phyloP scores from a whole-genome alignment of 2,329 filamentous ascomycete genomes.

The Lanzia echinophila region DNA sequence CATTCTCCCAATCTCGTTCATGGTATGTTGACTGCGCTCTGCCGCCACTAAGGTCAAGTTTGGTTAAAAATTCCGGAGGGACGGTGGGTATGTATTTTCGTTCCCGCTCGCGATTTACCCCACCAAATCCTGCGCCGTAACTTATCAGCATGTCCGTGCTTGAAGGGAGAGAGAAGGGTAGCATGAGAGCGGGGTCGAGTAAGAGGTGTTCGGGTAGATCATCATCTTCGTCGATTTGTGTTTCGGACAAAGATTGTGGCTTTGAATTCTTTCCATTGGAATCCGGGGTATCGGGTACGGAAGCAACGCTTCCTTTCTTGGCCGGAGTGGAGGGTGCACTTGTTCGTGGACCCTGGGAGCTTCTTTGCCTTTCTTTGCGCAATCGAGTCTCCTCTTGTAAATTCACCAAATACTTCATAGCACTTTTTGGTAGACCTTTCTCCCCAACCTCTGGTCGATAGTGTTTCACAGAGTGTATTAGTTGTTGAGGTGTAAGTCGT shows the following conservation, averaged over 20 bases:
- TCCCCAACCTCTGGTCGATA: conserved; percentile 95
- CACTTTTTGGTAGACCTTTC: conserved; percentile 81
- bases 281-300: conserved; percentile 36
- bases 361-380: conserved; percentile 48
- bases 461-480: conserved; percentile 86
- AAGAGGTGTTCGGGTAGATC: conserved; percentile 70
- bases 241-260: conserved; percentile 20
- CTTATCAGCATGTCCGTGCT: conserved; percentile 96
- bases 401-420: conserved; percentile 76
- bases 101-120: conserved; percentile 83
- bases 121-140: conserved; percentile 91
- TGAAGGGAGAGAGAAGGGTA: conserved; percentile 91
- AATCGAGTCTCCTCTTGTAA: conserved; percentile 68
- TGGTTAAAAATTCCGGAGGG: conserved; percentile 85
- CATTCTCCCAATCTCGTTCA: conserved; percentile 62
- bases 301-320: conserved; percentile 36
- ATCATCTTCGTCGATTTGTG: conserved; percentile 46
- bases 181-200: conserved; percentile 81
- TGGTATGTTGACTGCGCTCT: conserved; percentile 50
- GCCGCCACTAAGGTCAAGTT: conserved; percentile 57
- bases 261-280: conserved; percentile 34
- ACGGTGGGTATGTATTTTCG: conserved; percentile 94
- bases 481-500: conserved; percentile 74
- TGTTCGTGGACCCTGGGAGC: conserved; percentile 39
- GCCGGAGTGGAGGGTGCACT: conserved; percentile 32